A percentile compares a stretch with the other conserved stretches of the same genome.
Evolutionary conservation across 1,139 yeast genomes (phyloP).

Genomic region (Geotrichum klebahnii): DNA sequence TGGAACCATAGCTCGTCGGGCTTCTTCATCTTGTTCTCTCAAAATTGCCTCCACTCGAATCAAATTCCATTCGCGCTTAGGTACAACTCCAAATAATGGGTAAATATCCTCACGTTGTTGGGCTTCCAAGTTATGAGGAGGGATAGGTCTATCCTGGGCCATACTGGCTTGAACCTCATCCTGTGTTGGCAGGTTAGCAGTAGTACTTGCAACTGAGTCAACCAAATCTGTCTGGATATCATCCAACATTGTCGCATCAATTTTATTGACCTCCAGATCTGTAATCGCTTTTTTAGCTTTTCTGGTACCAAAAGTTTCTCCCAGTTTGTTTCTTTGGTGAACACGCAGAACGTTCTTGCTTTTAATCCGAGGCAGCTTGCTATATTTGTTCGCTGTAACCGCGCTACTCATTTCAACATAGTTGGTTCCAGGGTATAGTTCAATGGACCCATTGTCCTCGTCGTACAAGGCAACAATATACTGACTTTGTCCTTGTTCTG

Average conservation of each 20-base stretch:
- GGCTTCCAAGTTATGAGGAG: conserved; percentile 69
- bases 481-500: conserved; percentile 40
- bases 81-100: conserved; percentile 66
- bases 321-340: conserved; percentile 73
- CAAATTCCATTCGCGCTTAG: conserved; percentile 57
- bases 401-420: conserved; percentile 51
- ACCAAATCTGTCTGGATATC: conserved; percentile 76
- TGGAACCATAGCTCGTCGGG: conserved; percentile 59
- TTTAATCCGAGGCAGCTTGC: conserved; percentile 61
- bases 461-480: conserved; percentile 56
- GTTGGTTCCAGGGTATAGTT: conserved; percentile 56
- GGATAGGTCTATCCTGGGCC: conserved; percentile 74
- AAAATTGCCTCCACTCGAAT: conserved; percentile 59
- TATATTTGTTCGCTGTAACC: conserved; percentile 32
- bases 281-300: conserved; percentile 89
- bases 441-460: conserved; percentile 54
- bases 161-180: conserved; percentile 53
- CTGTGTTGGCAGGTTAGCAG: conserved; percentile 69
- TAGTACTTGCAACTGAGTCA: conserved; percentile 68
- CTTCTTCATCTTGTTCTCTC: conserved; percentile 48
- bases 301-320: conserved; percentile 95
- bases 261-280: conserved; percentile 73
- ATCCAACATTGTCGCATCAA: conserved; percentile 76
- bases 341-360: conserved; percentile 39
- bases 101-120: conserved; percentile 77